phyloP scores from a whole-genome alignment of 2,329 filamentous ascomycete genomes.

The Penicillium italicum region DNA sequence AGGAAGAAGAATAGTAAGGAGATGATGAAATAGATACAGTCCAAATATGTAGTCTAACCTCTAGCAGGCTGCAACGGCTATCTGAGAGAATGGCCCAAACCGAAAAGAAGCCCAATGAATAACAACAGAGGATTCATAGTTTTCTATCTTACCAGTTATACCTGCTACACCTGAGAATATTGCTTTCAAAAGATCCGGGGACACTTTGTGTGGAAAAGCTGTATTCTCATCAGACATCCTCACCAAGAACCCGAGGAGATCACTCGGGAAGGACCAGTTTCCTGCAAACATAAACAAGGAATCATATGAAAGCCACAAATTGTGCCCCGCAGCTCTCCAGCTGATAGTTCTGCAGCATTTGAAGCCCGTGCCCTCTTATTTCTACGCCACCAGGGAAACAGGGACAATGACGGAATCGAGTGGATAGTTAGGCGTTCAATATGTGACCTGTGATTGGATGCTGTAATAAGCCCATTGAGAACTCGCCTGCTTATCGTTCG shows the following conservation, averaged over 20 bases:
- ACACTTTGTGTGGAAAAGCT: neutral
- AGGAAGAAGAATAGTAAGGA: neutral
- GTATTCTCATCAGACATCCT: neutral
- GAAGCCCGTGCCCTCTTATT: neutral
- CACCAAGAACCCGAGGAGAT: neutral
- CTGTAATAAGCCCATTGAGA: neutral
- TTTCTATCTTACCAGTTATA: neutral
- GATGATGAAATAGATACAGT: neutral
- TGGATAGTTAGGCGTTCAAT: neutral
- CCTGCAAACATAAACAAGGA: neutral
- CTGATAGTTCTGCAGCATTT: neutral
- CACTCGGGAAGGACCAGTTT: neutral
- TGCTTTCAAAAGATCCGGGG: neutral
- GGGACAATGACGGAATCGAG: neutral
- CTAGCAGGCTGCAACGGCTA: neutral
- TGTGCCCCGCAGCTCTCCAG: neutral
- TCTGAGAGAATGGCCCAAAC: neutral
- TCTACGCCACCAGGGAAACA: neutral
- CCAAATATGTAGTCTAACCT: neutral
- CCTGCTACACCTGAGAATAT: neutral
- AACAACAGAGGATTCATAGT: neutral
- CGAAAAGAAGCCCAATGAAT: neutral
- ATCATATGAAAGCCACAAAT: neutral
- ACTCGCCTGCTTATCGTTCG: neutral
- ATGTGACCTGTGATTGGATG: neutral